phyloP scores from a whole-genome alignment of 2,329 filamentous ascomycete genomes.

The Aspergillus sp. region DNA sequence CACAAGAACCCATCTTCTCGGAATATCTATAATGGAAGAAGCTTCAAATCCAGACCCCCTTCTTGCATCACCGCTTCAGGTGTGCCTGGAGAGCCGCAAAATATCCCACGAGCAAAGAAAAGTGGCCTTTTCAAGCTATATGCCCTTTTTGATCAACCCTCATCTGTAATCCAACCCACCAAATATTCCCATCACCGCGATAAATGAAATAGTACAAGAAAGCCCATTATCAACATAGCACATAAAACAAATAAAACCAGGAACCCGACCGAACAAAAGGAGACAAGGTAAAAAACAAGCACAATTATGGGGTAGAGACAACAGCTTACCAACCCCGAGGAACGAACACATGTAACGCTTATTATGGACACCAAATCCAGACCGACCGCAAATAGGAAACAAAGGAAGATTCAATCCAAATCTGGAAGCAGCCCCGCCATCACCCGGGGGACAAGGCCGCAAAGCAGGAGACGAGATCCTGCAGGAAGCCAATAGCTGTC shows the following conservation, averaged over 20 bases:
- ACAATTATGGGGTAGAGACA: constrained; percentile 15
- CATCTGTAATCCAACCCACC: constrained; percentile 13
- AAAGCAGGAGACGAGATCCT: not conserved
- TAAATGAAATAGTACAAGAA: constrained; percentile 18
- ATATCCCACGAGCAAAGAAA: constrained; percentile 10
- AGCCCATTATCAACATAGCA: constrained; percentile 23
- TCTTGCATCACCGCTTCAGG: constrained; percentile 4
- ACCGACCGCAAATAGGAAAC: constrained; percentile 13
- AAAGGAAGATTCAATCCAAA: constrained; percentile 4
- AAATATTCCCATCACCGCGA: constrained; percentile 7
- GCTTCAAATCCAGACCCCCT: constrained; percentile 12
- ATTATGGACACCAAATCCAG: constrained; percentile 11
- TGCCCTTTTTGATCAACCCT: constrained; percentile 20
- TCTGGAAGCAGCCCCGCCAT: not conserved
- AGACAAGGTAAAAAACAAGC: constrained; percentile 10
- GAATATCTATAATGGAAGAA: constrained; percentile 7
- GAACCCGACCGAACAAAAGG: constrained; percentile 14
- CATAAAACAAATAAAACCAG: constrained; percentile 19
- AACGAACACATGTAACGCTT: constrained; percentile 10
- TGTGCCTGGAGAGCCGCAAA: not conserved
- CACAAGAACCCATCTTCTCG: not conserved
- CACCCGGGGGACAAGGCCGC: not conserved
- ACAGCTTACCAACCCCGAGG: constrained; percentile 16
- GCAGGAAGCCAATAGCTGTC: not conserved
- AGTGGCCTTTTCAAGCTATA: constrained; percentile 17